Evolutionary conservation across 108 stramenopile species (phyloP).

Genomic region (Seminavis robusta): DNA sequence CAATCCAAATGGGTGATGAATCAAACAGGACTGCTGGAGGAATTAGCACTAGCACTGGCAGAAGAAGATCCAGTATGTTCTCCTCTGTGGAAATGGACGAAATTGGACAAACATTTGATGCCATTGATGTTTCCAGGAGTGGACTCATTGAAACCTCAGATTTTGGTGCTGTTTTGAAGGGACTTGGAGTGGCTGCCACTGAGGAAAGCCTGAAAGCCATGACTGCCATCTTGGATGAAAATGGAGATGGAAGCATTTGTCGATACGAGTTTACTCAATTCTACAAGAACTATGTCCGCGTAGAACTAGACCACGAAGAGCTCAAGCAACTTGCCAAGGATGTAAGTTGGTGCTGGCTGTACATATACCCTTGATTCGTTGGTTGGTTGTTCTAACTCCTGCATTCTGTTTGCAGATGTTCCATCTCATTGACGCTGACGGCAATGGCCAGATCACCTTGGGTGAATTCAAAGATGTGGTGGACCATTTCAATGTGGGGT

Average conservation of each 20-base stretch:
- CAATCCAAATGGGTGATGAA: no score
- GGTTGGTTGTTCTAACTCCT: no score
- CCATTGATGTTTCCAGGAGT: conserved; percentile 29
- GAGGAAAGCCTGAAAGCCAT: conserved; percentile 10
- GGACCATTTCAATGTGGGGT: conserved; percentile 33
- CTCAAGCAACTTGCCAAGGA: conserved; percentile 29
- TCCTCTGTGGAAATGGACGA: conserved; percentile 16
- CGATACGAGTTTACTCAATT: conserved; percentile 31
- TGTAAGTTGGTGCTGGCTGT: no score
- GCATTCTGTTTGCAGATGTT: no score
- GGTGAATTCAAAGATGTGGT: conserved; percentile 42
- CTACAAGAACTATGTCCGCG: conserved; percentile 7
- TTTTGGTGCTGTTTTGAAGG: conserved; percentile 19
- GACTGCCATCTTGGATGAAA: conserved; percentile 27
- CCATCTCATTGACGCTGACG: conserved; percentile 40
- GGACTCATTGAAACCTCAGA: conserved; percentile 32
- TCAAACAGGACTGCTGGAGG: no score
- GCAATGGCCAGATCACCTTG: conserved; percentile 31
- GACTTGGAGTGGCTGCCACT: conserved; percentile 18
- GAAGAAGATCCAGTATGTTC: no score
- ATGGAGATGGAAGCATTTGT: conserved; percentile 30
- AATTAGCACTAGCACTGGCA: no score
- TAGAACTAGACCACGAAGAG: conserved; percentile 2
- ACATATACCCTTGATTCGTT: no score
- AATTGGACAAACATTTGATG: conserved; percentile 35